Base-by-base conservation (phyloP, 23 red algal species). In the Agarophyton chilense region DNA sequence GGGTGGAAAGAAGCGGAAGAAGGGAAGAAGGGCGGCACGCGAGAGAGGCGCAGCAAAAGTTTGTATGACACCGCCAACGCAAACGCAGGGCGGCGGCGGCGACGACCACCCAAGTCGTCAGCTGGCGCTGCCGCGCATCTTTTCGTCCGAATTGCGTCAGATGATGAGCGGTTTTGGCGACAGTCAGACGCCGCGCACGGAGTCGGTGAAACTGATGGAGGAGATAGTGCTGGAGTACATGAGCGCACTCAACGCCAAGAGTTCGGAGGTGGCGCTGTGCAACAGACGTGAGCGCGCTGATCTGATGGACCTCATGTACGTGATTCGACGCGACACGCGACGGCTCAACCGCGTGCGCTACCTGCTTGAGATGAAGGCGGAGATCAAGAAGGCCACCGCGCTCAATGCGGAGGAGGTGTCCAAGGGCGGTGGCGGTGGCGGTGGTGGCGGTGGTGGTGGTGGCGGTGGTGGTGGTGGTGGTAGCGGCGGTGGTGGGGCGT, bases 131-230 rank as follows among this genome's bases (percentile, higher is more conserved):
- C 68, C 68, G 68, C 68, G 68, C 38, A 49, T 74, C 40, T 74
- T 74, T 16, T 47, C 19, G 19, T 21, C 10, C 68, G 68, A 74
- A 25, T 74, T 98, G 50, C 95, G 95, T 5, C 60, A 81, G 62
- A 95, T 99, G 91, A 95, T 99, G 97, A 96, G 84, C 73, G 97
- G 97, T 13, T 99, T 99, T 80, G 97, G 97, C 34, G 97, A 99
- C 90, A 92, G 78, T 16, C 72, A 70, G 74, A 90, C 58, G 52
- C 97, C 97, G 45, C 81, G 90, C 43, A n/a, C 60, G 33, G 93
- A 93, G 46, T 82, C 88, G 18, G 90, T 93, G 22, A 39, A 55
- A 44, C 89, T 99, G 1, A 92, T 95, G 83, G 97, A 99, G 57
- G 93, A 93, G 64, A 74, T 96, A 22, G 81, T 99, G 22, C 73